Percentiles rank a stretch among this genome's conserved stretches.
These are phyloP conservation scores for Sisymbrium altissimum DNA, from an alignment of 345 rosid species.

Conservation along the genomic window DNA sequence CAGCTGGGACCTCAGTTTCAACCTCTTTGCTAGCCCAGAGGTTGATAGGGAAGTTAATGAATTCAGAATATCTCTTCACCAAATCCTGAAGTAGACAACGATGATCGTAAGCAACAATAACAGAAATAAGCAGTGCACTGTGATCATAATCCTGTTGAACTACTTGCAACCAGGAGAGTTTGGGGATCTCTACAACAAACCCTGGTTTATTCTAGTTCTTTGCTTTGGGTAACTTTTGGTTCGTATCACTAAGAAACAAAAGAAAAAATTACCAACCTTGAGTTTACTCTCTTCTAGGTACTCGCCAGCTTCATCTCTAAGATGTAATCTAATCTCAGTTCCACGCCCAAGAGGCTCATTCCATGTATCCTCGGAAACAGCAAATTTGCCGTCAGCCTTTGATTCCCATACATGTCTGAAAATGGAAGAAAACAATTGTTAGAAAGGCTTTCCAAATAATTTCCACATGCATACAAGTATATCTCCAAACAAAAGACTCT, in stretches of 20 bases:
- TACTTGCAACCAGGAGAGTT: neutral
- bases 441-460: conserved; percentile 8
- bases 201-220: neutral
- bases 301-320: conserved; percentile 95
- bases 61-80: conserved; percentile 97
- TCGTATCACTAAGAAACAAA: neutral
- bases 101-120: neutral
- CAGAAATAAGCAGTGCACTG: neutral
- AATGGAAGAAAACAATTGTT: conserved; percentile 4
- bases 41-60: conserved; percentile 89
- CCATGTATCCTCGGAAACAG: conserved; percentile 97
- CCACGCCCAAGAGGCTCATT: conserved; percentile 96
- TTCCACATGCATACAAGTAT: conserved; percentile 1
- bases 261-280: conserved; percentile 48
- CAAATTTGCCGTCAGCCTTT: conserved; percentile 97
- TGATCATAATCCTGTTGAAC: neutral
- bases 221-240: neutral
- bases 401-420: conserved; percentile 96
- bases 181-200: neutral
- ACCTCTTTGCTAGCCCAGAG: conserved; percentile 96
- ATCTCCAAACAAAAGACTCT: neutral
- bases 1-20: conserved; percentile 84
- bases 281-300: conserved; percentile 90
- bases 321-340: conserved; percentile 92
- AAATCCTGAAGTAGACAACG: conserved; percentile 54